These are phyloP conservation scores for Luffa aegyptiaca DNA, from an alignment of 306 rosid genomes.

Conservation along the genomic window DNA sequence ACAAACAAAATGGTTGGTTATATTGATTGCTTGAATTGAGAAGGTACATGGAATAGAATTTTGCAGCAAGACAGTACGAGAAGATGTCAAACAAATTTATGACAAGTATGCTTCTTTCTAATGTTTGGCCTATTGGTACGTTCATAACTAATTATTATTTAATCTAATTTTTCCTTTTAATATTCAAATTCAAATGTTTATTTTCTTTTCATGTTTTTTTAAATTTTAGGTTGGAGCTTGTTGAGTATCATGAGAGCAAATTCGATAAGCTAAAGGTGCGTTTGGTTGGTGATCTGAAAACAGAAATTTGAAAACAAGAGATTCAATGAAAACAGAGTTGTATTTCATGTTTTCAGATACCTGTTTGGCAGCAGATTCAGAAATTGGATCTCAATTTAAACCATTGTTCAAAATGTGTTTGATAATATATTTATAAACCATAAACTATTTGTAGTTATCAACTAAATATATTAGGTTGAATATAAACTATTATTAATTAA, in stretches of 20 bases:
- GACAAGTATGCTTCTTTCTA: constrained; percentile 19
- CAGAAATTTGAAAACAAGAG: too few species aligned
- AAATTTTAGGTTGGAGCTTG: constrained; percentile 15
- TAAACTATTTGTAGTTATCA: too few species aligned
- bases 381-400: too few species aligned
- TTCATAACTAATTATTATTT: too few species aligned
- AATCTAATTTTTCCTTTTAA: neutral
- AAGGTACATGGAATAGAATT: constrained; percentile 13
- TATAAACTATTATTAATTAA: too few species aligned
- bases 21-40: neutral
- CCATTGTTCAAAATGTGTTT: too few species aligned
- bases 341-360: too few species aligned
- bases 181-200: neutral
- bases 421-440: too few species aligned
- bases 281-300: too few species aligned
- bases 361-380: too few species aligned
- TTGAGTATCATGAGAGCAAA: constrained; percentile 11
- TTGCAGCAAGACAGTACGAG: neutral
- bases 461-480: too few species aligned
- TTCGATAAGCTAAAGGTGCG: constrained; percentile 16
- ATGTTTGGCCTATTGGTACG: neutral
- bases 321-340: too few species aligned
- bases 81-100: constrained; percentile 10
- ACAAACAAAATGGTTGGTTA: neutral
- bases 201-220: neutral